A percentile compares a stretch with the other conserved stretches of the same genome.
phyloP scores from a whole-genome alignment of 805 yeast genomes.

The Zygoascus biomembranicola region DNA sequence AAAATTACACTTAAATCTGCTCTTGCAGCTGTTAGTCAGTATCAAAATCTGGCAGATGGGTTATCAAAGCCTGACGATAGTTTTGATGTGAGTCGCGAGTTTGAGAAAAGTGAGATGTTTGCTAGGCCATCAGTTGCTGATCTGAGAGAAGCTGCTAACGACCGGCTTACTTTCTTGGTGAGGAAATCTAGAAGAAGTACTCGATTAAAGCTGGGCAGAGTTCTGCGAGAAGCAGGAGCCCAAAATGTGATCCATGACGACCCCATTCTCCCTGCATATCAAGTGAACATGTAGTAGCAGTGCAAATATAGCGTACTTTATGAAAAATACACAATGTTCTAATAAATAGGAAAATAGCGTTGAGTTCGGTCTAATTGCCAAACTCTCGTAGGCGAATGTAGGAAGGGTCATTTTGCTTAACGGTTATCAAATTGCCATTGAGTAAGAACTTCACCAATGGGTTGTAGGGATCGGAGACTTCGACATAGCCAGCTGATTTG shows the following conservation, averaged over 20 bases:
- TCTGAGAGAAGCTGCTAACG: background rate
- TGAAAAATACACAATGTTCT: background rate
- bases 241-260: background rate
- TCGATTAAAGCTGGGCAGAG: background rate
- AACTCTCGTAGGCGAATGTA: constrained; percentile 14
- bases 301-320: background rate
- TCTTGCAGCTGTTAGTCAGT: background rate
- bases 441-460: constrained; percentile 12
- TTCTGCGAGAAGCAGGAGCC: background rate
- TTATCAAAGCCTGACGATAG: background rate
- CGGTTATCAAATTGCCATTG: constrained; percentile 11
- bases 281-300: background rate
- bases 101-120: background rate
- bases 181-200: background rate
- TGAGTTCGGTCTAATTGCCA: constrained; percentile 1
- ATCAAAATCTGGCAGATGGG: background rate
- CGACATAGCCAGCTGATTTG: constrained; percentile 6
- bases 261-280: background rate
- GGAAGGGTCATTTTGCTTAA: constrained; percentile 5
- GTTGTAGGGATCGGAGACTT: constrained; percentile 7
- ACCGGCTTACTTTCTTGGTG: background rate
- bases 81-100: background rate
- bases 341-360: background rate
- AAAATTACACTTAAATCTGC: background rate
- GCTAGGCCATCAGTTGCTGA: background rate